Evolutionary conservation across 2,329 filamentous ascomycete species (phyloP), one percentile per base, ranked within the genome.

Genomic region (Penicillium fuscoglaucum): DNA sequence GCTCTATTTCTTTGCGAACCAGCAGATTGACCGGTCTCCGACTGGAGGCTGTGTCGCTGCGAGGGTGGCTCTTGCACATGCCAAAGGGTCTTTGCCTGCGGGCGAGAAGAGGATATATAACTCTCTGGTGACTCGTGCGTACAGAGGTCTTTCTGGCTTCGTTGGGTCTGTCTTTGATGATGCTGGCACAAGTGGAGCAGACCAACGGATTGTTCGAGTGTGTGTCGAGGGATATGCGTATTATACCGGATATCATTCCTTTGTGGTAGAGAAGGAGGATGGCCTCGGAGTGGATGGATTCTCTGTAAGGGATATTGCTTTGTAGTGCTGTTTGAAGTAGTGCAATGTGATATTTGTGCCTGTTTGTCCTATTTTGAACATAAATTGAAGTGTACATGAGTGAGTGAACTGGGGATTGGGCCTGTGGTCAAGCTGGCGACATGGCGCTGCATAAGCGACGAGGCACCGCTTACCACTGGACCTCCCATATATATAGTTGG

Each of bases 21-120:
- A 77, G 52, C 76, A 81, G 59, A 75, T 83, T 43, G 80, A 84
- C 64, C 73, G 79, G 19, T 74, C 75, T 51, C 73, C 70, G 1
- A 77, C 74, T 10, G 75, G 75, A 3, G 68, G 70, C 15, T 76
- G 71, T 52, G 75, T 78, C 9, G 68, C 72, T 8, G 75, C 75
- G 4, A 67, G 75, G 3, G 67, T 74, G 59, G 73, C 74, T 8
- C 64, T 76, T 8, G 74, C 74, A 17, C 61, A 74, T 63, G 67
- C 69, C 2, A 72, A 74, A 54, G 69, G 68, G 0, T 12, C 60
- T 13, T 58, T 67, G n/a, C 5, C 31, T 1, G 6, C 59, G 2
- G 67, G 64, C 0, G 60, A 74, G 49, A 60, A 65, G 7, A 70
- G 73, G 66, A 65, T 68, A 6, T 77, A 76, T 62, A 72, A 76